Evolutionary conservation across 1,284 basidiomycete genomes (phyloP).

Genomic region (Papiliotrema nemorosa): DNA sequence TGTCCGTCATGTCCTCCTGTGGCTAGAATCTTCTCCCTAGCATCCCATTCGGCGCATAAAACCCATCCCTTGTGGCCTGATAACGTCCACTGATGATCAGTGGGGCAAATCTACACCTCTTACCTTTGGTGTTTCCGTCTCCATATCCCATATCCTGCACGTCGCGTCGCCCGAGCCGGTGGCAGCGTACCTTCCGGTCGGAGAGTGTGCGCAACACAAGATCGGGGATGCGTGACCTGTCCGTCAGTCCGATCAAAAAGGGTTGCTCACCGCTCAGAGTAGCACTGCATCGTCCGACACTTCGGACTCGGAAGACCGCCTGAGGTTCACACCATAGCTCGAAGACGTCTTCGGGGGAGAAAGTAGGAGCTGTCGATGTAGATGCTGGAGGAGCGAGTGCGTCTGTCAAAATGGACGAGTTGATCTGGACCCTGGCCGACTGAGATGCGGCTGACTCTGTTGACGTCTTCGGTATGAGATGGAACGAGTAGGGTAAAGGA

Average conservation of each 20-base stretch:
- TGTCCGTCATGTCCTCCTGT: slow-evolving; percentile 90
- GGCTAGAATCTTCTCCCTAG: slow-evolving; percentile 80
- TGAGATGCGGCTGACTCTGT: slow-evolving; percentile 30
- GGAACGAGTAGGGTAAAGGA: slow-evolving; percentile 83
- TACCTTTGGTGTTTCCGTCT: slow-evolving; percentile 83
- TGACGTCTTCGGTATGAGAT: slow-evolving; percentile 58
- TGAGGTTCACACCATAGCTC: slow-evolving; percentile 87
- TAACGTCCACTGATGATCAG: slow-evolving; percentile 59
- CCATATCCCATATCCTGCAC: slow-evolving; percentile 89
- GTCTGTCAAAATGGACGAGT: slow-evolving; percentile 75
- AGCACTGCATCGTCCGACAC: slow-evolving; percentile 87
- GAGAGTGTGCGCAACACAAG: slow-evolving; percentile 91
- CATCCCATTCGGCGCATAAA: slow-evolving; percentile 95
- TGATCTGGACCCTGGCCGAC: slow-evolving; percentile 69
- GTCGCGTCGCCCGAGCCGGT: slow-evolving; percentile 95
- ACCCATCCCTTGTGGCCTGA: slow-evolving; percentile 93
- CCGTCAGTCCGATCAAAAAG: slow-evolving; percentile 2
- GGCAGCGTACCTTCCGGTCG: slow-evolving; percentile 82
- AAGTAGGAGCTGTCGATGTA: slow-evolving; percentile 40
- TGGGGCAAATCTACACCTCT: neutral
- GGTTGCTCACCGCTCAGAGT: slow-evolving; percentile 69
- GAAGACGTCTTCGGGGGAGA: slow-evolving; percentile 82
- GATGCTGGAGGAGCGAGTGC: slow-evolving; percentile 60
- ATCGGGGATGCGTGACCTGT: slow-evolving; percentile 88
- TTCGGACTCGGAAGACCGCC: slow-evolving; percentile 90